Conservation (phyloP, 2,329 filamentous ascomycete genomes). For the Pseudogymnoascus destructans region DNA sequence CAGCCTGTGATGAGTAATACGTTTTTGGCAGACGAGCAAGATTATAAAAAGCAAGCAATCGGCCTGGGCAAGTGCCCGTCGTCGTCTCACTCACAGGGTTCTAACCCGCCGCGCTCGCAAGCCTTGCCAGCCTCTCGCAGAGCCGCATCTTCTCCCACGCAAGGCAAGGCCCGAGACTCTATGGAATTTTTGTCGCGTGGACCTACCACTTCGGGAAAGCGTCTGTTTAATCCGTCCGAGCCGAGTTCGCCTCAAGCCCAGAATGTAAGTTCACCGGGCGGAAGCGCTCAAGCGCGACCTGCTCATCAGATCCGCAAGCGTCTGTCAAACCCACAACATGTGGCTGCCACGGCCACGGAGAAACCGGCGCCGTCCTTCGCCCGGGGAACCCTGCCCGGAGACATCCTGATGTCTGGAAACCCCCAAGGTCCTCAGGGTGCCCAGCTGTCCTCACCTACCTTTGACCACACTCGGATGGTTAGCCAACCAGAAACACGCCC, state of each 20-base stretch:
- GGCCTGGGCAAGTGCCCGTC: background rate
- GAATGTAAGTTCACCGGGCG: background rate
- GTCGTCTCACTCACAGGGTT: background rate
- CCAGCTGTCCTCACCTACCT: background rate
- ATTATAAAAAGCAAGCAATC: background rate
- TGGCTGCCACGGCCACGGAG: background rate
- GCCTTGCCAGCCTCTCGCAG: background rate
- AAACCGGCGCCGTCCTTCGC: background rate
- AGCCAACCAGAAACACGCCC: constrained; percentile 49
- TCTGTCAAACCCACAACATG: background rate
- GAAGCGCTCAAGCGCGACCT: background rate
- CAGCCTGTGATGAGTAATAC: constrained; percentile 5
- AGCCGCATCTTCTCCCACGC: background rate
- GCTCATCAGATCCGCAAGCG: background rate
- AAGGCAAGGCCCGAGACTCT: background rate
- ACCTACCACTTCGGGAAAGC: background rate
- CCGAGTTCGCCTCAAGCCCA: background rate
- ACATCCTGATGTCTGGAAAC: background rate
- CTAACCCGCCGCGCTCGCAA: background rate
- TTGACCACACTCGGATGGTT: constrained; percentile 10
- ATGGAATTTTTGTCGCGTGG: background rate
- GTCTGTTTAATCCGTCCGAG: background rate
- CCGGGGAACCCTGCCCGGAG: background rate
- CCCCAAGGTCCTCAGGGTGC: too few relatives aligned
- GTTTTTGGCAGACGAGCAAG: background rate